phyloP scores from a whole-genome alignment of 495 filamentous ascomycete species.

The Podospora comata region DNA sequence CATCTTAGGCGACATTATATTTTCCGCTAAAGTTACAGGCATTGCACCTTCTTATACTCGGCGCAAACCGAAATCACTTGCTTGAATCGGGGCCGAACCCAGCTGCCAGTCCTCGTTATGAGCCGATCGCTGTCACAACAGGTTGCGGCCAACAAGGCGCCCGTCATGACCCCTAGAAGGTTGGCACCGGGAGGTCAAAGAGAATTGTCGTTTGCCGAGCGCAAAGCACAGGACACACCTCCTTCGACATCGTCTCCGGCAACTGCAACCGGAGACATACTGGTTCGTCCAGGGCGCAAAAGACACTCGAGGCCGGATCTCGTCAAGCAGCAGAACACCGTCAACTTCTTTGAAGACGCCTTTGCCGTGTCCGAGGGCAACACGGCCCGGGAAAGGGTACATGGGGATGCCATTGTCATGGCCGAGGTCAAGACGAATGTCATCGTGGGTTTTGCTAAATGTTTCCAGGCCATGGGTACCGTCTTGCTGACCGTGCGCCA shows the following conservation, averaged over 20 bases:
- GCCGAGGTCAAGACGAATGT: conserved; percentile 83
- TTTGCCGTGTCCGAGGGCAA: conserved; percentile 40
- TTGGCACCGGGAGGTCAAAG: not conserved
- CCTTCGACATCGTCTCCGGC: conserved; percentile 40
- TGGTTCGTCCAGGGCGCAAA: conserved; percentile 17
- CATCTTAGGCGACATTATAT: not conserved
- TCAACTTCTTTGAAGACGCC: conserved; percentile 46
- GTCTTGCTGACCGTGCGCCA: not conserved
- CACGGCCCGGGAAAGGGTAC: conserved; percentile 55
- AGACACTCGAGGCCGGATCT: conserved; percentile 37
- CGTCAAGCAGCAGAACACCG: conserved; percentile 39
- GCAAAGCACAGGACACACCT: conserved; percentile 38
- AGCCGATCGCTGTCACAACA: not conserved
- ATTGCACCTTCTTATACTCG: not conserved
- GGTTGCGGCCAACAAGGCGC: not conserved
- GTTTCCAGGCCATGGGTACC: not conserved
- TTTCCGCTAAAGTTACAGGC: not conserved
- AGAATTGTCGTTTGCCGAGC: conserved; percentile 39
- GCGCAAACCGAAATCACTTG: not conserved
- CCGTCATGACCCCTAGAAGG: not conserved
- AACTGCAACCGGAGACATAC: not conserved
- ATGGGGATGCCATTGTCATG: conserved; percentile 66
- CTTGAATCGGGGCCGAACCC: not conserved
- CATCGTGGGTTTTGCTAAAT: conserved; percentile 55
- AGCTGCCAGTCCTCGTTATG: not conserved